A percentile compares a stretch with the other conserved stretches of the same genome.
Conservation (phyloP, 2,329 filamentous ascomycete species). For the Triangularia verruculosa region DNA sequence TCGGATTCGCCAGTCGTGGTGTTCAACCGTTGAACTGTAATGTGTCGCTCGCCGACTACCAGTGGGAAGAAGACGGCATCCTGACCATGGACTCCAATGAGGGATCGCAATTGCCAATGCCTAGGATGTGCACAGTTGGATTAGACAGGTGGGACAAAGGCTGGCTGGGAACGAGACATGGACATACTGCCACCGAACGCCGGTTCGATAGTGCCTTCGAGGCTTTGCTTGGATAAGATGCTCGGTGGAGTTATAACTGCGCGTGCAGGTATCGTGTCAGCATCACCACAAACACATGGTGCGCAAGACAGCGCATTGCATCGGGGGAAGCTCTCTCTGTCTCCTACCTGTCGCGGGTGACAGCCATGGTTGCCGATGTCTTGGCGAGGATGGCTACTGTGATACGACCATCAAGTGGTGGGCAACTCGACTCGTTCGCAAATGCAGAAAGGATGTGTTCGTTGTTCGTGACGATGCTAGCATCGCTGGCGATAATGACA, state of each 20-base stretch:
- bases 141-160: conserved; percentile 12
- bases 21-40: conserved; percentile 64
- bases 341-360: conserved; percentile 45
- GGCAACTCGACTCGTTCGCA: not conserved
- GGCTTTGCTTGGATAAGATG: conserved; percentile 57
- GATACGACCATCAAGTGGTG: conserved; percentile 31
- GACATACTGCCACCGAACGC: conserved; percentile 22
- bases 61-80: conserved; percentile 83
- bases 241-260: conserved; percentile 64
- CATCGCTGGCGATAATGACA: not conserved
- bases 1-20: conserved; percentile 68
- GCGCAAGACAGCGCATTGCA: not conserved
- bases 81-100: conserved; percentile 76
- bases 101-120: conserved; percentile 85
- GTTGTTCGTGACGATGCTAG: not conserved
- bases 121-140: conserved; percentile 39
- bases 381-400: conserved; percentile 27
- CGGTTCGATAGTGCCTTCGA: conserved; percentile 64
- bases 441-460: not conserved
- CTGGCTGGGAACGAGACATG: not conserved
- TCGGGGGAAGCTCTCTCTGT: not conserved
- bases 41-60: conserved; percentile 65
- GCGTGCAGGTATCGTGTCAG: conserved; percentile 12
- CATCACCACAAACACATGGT: conserved; percentile 13
- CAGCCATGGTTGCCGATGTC: conserved; percentile 48